Evolutionary conservation across 441 rosid species (phyloP), one percentile per base, ranked within the genome.

Genomic region (Lepidium campestre): DNA sequence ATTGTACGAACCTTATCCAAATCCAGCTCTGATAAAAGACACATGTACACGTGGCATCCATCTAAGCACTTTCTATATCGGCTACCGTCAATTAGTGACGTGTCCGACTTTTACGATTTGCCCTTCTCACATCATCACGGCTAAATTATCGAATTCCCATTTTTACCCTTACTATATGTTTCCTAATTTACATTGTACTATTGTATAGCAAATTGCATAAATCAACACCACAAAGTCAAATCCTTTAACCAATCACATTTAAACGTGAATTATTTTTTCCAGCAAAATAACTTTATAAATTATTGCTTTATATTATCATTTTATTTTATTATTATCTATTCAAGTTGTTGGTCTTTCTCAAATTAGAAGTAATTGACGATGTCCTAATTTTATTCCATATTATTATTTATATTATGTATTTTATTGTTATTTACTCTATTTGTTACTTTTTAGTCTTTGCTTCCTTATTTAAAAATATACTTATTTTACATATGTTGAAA

Each of bases 21-120:
- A 47, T 15, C 61, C 31, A 72, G 42, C 41, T 57, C 32, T 44
- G 62, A 34, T 48, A 50, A 48, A 41, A n/a, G 47, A 46, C 12
- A 3, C 20, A 14, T 6, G 34, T 14, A 58, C 71, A 72, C 71
- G 76, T 72, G 76, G 67, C 71, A 9, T 23, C n/a, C 42, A 65
- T 49, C 40, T 27, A 49, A 2, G 40, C 32, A 22, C 42, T 60
- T 13, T 22, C 36, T n/a, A 37, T 40, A 35, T 56, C 64, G 65
- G 41, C 46, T 56, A 52, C 70, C 60, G 60, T 32, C 32, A 27
- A 17, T 57, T 39, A 60, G 48, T 71, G 75, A 71, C 60, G 42
- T 64, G 75, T 71, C 60, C 10, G 14, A 9, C 13, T 49, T 10
- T 3, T 14, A 54, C 54, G 29, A 34, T 53, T 31, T 44, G 5